These are phyloP conservation scores for Ustilago vetiveriae DNA, from an alignment of 1,284 basidiomycete species.

Conservation along the genomic window DNA sequence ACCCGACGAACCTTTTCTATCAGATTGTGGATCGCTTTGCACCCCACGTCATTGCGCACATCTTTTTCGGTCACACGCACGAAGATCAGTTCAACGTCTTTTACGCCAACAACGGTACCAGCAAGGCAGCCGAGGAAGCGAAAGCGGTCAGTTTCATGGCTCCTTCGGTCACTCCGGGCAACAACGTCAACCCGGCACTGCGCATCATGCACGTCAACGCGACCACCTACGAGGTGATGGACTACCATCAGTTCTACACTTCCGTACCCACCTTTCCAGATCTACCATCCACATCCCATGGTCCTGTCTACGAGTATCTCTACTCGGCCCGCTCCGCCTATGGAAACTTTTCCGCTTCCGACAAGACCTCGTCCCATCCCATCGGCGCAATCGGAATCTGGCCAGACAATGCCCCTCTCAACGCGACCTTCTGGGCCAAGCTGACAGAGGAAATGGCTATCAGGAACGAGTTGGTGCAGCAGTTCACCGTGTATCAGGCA, in stretches of 20 bases:
- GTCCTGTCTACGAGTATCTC: slow-evolving; percentile 77
- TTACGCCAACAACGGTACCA: slow-evolving; percentile 78
- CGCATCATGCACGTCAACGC: slow-evolving; percentile 82
- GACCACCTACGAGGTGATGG: slow-evolving; percentile 66
- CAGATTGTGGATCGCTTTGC: slow-evolving; percentile 80
- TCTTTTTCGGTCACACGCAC: slow-evolving; percentile 84
- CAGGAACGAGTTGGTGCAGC: slow-evolving; percentile 74
- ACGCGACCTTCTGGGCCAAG: slow-evolving; percentile 83
- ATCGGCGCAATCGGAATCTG: slow-evolving; percentile 68
- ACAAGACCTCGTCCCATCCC: slow-evolving; percentile 12
- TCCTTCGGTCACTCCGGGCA: slow-evolving; percentile 78
- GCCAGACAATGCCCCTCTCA: slow-evolving; percentile 76
- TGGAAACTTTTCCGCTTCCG: slow-evolving; percentile 70
- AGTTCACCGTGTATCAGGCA: slow-evolving; percentile 78
- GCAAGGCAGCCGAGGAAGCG: not conserved
- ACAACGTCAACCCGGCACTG: slow-evolving; percentile 81
- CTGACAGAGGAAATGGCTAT: slow-evolving; percentile 79
- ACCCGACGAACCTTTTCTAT: slow-evolving; percentile 59
- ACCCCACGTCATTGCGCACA: slow-evolving; percentile 79
- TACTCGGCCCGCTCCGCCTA: slow-evolving; percentile 79
- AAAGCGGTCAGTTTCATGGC: slow-evolving; percentile 71
- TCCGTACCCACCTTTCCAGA: slow-evolving; percentile 35
- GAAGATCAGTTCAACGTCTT: slow-evolving; percentile 82
- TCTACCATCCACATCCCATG: slow-evolving; percentile 72
- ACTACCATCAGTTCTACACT: slow-evolving; percentile 64